Evolutionary conservation across 768 basidiomycete species (phyloP).

Genomic region (Tulasnella sp.): DNA sequence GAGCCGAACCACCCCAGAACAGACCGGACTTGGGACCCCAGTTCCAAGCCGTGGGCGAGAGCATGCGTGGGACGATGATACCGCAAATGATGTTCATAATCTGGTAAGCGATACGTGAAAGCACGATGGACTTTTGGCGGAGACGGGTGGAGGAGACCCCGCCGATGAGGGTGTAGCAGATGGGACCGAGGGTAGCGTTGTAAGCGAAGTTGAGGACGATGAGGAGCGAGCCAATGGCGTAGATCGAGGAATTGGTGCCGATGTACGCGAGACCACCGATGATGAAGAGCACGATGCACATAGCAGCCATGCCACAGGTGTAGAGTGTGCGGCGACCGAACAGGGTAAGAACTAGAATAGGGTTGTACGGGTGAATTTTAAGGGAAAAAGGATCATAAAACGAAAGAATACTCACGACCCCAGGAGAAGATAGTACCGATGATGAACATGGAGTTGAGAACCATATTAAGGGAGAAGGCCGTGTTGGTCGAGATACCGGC

Average conservation of each 20-base stretch:
- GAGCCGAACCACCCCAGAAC: constrained; percentile 32
- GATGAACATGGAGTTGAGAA: constrained; percentile 34
- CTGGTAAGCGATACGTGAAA: constrained; percentile 31
- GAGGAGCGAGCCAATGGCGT: constrained; percentile 37
- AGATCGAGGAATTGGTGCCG: constrained; percentile 25
- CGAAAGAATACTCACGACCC: constrained; percentile 31
- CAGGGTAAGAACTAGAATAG: constrained; percentile 28
- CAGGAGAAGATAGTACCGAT: constrained; percentile 38
- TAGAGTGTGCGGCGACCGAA: constrained; percentile 41
- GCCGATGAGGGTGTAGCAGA: constrained; percentile 36
- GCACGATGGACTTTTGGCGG: constrained; percentile 37
- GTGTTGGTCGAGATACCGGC: constrained; percentile 32
- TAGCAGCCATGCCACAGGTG: constrained; percentile 35
- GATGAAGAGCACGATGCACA: constrained; percentile 35
- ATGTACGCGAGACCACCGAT: constrained; percentile 36
- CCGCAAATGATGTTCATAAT: constrained; percentile 31
- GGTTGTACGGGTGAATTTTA: neutral
- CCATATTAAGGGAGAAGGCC: constrained; percentile 33
- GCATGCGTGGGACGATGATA: constrained; percentile 29
- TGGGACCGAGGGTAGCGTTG: constrained; percentile 36
- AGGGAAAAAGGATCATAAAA: neutral
- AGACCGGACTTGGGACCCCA: constrained; percentile 34
- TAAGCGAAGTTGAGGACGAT: constrained; percentile 37
- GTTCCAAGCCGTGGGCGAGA: constrained; percentile 32
- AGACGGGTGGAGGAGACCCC: constrained; percentile 37